These are phyloP conservation scores for Russula compacta DNA, from an alignment of 768 basidiomycete species.

Conservation along the genomic window DNA sequence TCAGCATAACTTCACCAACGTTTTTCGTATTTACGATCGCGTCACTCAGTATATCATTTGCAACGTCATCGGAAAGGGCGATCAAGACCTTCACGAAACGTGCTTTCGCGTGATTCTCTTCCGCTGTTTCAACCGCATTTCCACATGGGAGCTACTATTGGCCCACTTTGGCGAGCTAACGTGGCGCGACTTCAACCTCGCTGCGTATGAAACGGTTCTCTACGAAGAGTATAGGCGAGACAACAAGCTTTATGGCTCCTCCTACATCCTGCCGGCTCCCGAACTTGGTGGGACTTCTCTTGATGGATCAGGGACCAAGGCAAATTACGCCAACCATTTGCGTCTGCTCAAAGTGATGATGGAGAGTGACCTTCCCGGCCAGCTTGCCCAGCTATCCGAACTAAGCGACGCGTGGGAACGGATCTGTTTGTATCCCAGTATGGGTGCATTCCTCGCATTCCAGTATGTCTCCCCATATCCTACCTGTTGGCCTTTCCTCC, in stretches of 20 bases:
- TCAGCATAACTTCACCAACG: slow-evolving; percentile 58
- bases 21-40: slow-evolving; percentile 65
- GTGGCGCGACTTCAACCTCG: slow-evolving; percentile 49
- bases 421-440: slow-evolving; percentile 50
- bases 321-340: slow-evolving; percentile 52
- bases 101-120: slow-evolving; percentile 67
- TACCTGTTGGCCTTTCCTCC: background rate
- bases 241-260: slow-evolving; percentile 50
- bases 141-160: slow-evolving; percentile 59
- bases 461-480: slow-evolving; percentile 32
- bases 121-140: slow-evolving; percentile 60
- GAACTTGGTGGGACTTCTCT: slow-evolving; percentile 33
- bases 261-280: slow-evolving; percentile 67
- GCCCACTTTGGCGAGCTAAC: slow-evolving; percentile 46
- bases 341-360: slow-evolving; percentile 38
- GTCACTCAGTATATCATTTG: slow-evolving; percentile 58
- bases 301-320: slow-evolving; percentile 21
- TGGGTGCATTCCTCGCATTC: slow-evolving; percentile 68
- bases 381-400: slow-evolving; percentile 42
- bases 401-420: slow-evolving; percentile 54
- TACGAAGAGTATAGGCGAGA: slow-evolving; percentile 31
- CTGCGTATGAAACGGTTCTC: slow-evolving; percentile 46
- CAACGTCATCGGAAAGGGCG: slow-evolving; percentile 62
- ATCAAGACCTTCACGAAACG: slow-evolving; percentile 49
- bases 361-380: slow-evolving; percentile 42